Base-by-base conservation (phyloP, 202 grass and related monocot species). In the Brachypodium distachyon region DNA sequence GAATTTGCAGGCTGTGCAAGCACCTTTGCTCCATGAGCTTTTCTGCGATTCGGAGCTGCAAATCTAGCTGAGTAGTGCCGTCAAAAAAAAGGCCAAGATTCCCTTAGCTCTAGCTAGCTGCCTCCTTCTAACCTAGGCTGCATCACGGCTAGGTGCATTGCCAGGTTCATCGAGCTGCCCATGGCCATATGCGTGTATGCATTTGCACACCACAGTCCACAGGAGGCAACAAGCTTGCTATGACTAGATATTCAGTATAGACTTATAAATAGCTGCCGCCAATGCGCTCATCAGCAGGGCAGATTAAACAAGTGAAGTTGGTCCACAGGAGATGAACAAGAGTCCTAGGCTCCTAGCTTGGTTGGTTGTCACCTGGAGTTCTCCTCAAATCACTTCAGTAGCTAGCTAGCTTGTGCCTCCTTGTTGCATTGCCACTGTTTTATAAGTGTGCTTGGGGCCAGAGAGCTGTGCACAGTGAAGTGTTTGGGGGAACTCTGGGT, bases 361-460 rank as follows among this genome's bases (percentile, higher is more conserved):
- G 82, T 85, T 86, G 60, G 76, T 71, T 71, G 83, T 81, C 78
- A 57, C 57, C 85, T 83, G 71, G 87, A 87, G 81, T 85, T 90
- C 82, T 68, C 74, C 70, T 27, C 77, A 93, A 51, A 44, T 23
- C 72, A 83, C 64, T 90, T 85, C 85, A 70, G 38, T 82, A 63
- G 54, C 57, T 56, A 65, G 56, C 53, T 68, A 74, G 62, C 43
- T 40, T 49, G 37, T 59, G 53, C 18, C 38, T 73, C 21, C 29
- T 65, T 70, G 57, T 40, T 75, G 58, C 42, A 56, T 83, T 41
- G 44, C 0, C 23, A 67, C 17, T 48, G 46, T 56, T 67, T 5
- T 32, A 34, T 26, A 21, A 23, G 11, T 53, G n/a, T 48, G 8
- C 3, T 32, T 56, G 75, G 10, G 52, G 25, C 16, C 16, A 19